phyloP scores from a whole-genome alignment of 306 rosid species.

The Vigna reflexopilosa region DNA sequence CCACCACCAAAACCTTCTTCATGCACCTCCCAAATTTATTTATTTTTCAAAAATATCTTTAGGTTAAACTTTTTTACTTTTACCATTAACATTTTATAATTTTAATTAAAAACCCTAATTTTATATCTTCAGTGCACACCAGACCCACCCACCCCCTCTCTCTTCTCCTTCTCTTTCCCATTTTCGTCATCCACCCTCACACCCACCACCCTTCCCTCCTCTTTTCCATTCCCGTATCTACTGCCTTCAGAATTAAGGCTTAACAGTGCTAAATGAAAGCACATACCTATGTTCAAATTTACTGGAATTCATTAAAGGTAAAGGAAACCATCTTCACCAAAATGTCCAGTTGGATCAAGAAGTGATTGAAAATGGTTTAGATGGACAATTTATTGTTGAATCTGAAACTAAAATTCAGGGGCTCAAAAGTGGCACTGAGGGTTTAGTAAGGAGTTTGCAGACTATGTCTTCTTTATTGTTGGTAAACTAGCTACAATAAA shows the following conservation, averaged over 20 bases:
- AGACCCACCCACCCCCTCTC: too few species aligned
- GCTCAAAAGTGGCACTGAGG: slow-evolving; percentile 71
- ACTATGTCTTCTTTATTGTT: slow-evolving; percentile 68
- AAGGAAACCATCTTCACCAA: slow-evolving; percentile 51
- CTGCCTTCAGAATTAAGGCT: slow-evolving; percentile 83
- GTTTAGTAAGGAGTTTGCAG: slow-evolving; percentile 81
- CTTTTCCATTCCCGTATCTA: slow-evolving; percentile 47
- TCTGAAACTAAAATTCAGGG: slow-evolving; percentile 80
- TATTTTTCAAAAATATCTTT: too few species aligned
- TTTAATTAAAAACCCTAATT: too few species aligned
- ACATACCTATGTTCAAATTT: slow-evolving; percentile 67
- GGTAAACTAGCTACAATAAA: slow-evolving; percentile 55
- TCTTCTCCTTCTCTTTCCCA: too few species aligned
- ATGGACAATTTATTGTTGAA: slow-evolving; percentile 75
- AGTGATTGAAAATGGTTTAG: slow-evolving; percentile 56
- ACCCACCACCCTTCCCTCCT: too few species aligned
- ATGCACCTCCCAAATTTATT: too few species aligned
- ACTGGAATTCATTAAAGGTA: slow-evolving; percentile 67
- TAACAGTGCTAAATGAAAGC: slow-evolving; percentile 77
- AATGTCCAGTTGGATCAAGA: slow-evolving; percentile 50
- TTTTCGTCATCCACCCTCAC: too few species aligned
- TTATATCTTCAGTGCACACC: too few species aligned
- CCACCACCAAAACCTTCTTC: too few species aligned
- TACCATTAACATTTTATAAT: too few species aligned
- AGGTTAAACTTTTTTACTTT: too few species aligned